Percentiles rank a stretch among this genome's conserved stretches.
Evolutionary conservation across 768 basidiomycete species (phyloP).

Genomic region (Phylloporus rhodoxanthus): DNA sequence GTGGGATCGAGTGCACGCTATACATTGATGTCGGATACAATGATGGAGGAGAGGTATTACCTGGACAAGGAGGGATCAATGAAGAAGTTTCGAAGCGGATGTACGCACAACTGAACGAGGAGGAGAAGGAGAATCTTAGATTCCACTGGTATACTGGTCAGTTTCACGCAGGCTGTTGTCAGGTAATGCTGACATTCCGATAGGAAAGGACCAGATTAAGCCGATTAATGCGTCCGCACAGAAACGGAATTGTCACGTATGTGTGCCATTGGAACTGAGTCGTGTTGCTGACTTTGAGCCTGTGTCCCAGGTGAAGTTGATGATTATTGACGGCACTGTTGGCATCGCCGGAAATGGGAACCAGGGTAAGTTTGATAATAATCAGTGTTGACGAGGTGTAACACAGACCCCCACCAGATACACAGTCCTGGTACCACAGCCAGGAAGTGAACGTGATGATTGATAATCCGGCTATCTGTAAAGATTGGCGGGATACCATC

Average conservation of each 20-base stretch:
- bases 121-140: constrained; percentile 40
- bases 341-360: constrained; percentile 68
- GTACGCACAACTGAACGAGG: constrained; percentile 44
- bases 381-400: constrained; percentile 3
- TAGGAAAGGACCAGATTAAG: constrained; percentile 55
- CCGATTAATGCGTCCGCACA: constrained; percentile 62
- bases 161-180: not conserved
- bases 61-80: constrained; percentile 68
- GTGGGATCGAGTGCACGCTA: constrained; percentile 55
- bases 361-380: constrained; percentile 37
- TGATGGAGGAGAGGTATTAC: constrained; percentile 57
- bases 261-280: constrained; percentile 9
- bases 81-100: constrained; percentile 59
- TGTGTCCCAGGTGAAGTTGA: constrained; percentile 48
- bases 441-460: constrained; percentile 66
- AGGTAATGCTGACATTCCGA: not conserved
- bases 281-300: not conserved
- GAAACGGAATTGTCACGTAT: constrained; percentile 64
- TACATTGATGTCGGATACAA: constrained; percentile 55
- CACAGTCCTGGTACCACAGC: constrained; percentile 68
- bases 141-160: constrained; percentile 52
- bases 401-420: constrained; percentile 31
- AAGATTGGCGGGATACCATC: constrained; percentile 53
- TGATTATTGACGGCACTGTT: constrained; percentile 58
- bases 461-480: constrained; percentile 46